Percentiles rank a stretch among this genome's conserved stretches.
Conservation (phyloP, 768 basidiomycete species). For the Lactarius tabidus region DNA sequence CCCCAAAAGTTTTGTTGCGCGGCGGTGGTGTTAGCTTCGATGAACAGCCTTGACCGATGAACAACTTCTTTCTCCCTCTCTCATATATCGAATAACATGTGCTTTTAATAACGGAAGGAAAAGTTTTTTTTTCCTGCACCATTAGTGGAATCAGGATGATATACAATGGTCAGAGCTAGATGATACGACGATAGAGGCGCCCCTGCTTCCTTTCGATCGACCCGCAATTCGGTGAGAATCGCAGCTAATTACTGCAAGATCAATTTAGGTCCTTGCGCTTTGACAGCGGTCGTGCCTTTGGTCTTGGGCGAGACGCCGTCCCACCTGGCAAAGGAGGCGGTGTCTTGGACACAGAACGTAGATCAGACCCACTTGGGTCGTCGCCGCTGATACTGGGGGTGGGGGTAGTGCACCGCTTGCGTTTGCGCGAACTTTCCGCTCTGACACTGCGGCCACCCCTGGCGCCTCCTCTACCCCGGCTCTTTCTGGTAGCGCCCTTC, state of each 20-base stretch:
- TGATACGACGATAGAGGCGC: not conserved
- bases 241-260: no score
- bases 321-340: slow-evolving; percentile 29
- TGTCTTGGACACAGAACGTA: slow-evolving; percentile 20
- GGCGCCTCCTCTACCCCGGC: slow-evolving; percentile 18
- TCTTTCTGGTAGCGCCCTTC: not conserved
- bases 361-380: not conserved
- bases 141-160: not conserved
- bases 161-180: not conserved
- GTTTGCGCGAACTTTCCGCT: slow-evolving; percentile 19
- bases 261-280: not conserved
- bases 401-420: slow-evolving; percentile 24
- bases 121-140: not conserved
- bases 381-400: slow-evolving; percentile 16
- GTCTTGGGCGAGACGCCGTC: slow-evolving; percentile 16
- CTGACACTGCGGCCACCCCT: slow-evolving; percentile 13
- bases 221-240: not conserved
- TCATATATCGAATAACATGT: not conserved
- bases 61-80: not conserved
- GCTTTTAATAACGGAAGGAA: not conserved
- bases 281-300: slow-evolving; percentile 20
- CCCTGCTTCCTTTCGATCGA: not conserved
- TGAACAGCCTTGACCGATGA: not conserved
- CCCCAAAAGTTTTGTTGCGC: not conserved
- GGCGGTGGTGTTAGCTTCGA: no score